Base-by-base conservation (phyloP, 306 rosid species). In the Chamaecrista fasciculata region DNA sequence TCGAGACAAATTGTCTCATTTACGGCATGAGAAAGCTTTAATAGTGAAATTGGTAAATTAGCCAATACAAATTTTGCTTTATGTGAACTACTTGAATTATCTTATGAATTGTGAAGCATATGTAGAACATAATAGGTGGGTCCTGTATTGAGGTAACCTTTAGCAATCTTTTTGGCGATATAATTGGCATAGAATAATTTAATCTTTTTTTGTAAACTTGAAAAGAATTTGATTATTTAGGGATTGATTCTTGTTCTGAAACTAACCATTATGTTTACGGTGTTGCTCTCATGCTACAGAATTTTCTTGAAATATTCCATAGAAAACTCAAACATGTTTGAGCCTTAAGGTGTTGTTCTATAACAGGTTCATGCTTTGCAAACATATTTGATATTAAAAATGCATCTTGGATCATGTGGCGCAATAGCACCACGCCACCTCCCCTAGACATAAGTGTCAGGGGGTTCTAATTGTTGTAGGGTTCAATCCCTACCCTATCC, bases 1-100 rank as follows among this genome's bases (percentile, higher is more conserved):
- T 40, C 87, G 98, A 8, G 81, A 88, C 56, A 90, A 93, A 79
- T 83, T 93, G 61, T 73, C 94, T 47, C 91, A 90, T 76, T 74
- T 93, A 75, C 90, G 97, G 14, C 56, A 74, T 57, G 79, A 87
- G 90, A 93, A 83, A 76, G 94, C 86, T 6, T 79, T 93, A 76
- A 82, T 93, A 40, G 83, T 93, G 55, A 93, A 90, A 84, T 76
- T 93, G 94, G 98, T 88, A 76, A 75, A 23, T 59, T 39, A 20
- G 15, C 11, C 55, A 64, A 8, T 69, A 50, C 66, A 15, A 29
- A 7, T 47, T 73, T 76, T 51, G 1, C 36, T 65, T 72, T n/a
- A 10, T 14, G 23, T 52, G 36, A 37, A 31, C 56, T 21, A 52
- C 63, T 44, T 56, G 62, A 49, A 63, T 75, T 42, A 39, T 8